phyloP scores from a whole-genome alignment of 257 asterid species.

The Gynochthodes officinalis region DNA sequence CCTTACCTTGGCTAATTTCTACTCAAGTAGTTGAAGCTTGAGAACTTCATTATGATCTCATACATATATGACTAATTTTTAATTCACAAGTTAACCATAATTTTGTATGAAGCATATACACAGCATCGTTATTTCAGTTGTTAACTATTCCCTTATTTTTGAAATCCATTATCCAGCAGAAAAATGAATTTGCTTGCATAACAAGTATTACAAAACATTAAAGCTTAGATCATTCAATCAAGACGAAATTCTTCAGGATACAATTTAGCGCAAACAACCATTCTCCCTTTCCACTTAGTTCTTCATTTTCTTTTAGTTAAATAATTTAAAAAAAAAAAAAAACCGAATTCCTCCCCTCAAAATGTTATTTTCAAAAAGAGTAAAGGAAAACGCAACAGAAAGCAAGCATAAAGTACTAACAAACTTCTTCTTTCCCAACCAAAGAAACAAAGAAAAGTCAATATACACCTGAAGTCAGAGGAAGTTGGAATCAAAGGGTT shows the following conservation, averaged over 20 bases:
- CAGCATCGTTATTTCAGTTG: background rate
- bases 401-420: background rate
- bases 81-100: background rate
- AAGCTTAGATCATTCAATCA: background rate
- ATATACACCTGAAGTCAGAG: conserved; percentile 62
- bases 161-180: background rate
- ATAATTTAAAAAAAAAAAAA: background rate
- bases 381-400: background rate
- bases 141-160: background rate
- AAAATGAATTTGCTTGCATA: background rate
- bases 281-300: background rate
- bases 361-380: background rate
- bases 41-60: background rate
- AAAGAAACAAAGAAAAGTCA: conserved; percentile 1
- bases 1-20: background rate
- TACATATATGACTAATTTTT: background rate
- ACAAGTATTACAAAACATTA: background rate
- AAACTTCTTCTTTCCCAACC: background rate
- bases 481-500: conserved; percentile 74
- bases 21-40: background rate
- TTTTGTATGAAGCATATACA: background rate
- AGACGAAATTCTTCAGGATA: background rate
- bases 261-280: background rate
- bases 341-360: background rate
- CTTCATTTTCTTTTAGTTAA: background rate